These are phyloP conservation scores for Metarhizium brunneum DNA, from an alignment of 2,329 filamentous ascomycete species.

Conservation along the genomic window DNA sequence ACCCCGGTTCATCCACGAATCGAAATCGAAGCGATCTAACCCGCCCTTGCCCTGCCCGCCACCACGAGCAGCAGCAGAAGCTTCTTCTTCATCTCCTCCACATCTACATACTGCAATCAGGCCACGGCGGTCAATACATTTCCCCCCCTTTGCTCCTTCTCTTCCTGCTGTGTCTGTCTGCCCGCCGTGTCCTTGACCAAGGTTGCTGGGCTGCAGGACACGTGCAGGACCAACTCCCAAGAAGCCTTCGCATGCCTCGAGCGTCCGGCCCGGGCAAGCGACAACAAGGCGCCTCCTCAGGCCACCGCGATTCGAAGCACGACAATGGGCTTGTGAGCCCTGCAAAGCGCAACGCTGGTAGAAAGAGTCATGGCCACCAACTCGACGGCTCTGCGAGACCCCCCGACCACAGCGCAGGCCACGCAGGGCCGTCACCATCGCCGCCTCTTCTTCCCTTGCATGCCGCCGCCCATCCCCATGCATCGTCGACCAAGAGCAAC, in stretches of 20 bases:
- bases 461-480: constrained; percentile 19
- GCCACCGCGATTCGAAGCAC: constrained; percentile 65
- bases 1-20: neutral
- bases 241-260: constrained; percentile 46
- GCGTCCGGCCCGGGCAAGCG: constrained; percentile 49
- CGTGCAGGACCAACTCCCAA: neutral
- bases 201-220: neutral
- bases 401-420: constrained; percentile 21
- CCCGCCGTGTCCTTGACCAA: neutral
- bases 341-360: constrained; percentile 28
- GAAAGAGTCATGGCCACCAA: constrained; percentile 37
- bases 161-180: neutral
- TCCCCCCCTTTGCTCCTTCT: neutral
- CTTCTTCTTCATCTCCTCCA: neutral
- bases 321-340: constrained; percentile 77
- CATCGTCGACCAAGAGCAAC: constrained; percentile 22
- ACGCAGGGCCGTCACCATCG: constrained; percentile 20
- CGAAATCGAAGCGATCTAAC: neutral
- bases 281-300: constrained; percentile 51
- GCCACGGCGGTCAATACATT: neutral
- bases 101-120: neutral
- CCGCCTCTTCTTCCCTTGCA: constrained; percentile 11
- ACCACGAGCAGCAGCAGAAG: neutral
- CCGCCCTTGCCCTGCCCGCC: neutral
- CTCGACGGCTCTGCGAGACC: constrained; percentile 29